Base-by-base conservation (phyloP, 371 early-diverging fungal genomes). In the Mortierella sp. region DNA sequence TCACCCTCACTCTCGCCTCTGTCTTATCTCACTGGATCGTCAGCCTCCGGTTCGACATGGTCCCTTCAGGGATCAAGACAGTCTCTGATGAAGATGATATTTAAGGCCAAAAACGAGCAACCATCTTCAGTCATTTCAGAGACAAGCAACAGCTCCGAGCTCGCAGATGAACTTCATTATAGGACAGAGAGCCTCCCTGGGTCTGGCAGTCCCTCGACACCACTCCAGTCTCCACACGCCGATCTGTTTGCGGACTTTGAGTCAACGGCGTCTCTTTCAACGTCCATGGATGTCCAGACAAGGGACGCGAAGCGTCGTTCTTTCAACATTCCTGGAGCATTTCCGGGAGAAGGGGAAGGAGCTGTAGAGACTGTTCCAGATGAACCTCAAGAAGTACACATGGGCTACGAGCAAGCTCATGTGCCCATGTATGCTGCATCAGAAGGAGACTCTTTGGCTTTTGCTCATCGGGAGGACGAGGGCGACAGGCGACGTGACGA, bases 11-110 rank as follows among this genome's bases (percentile, higher is more conserved):
- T 66, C 1, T 72, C 72, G 4, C 61, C 72, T 2, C 53, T 72
- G 30, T 61, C 72, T 1, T 72, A 72, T 28, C 52, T 72, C 39
- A 72, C 72, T 28, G 72, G 72, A 37, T 48, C 62, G 4, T 23
- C 62, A 41, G 57, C 61, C 19, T 49, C 72, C 26, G 66, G 66
- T 2, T 60, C 72, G 24, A 64, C 64, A 7, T 72, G 72, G 72
- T 72, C 72, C 2, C 44, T 72, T 15, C 72, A 72, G 24, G 65
- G 72, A 31, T 72, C 72, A 23, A 49, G 72, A 31, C 47, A 60
- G 32, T 64, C 72, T 15, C 57, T 72, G 17, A 72, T 72, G 72
- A 72, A 72, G 39, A 65, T 65, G 62, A 66, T 72, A 30, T 72
- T 72, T 44, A 72, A 72, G 24, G 51, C 72, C 4, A 72, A 58